A percentile compares a stretch with the other conserved stretches of the same genome.
Evolutionary conservation across 2,329 filamentous ascomycete species (phyloP).

Genomic region (Lachnellula suecica): DNA sequence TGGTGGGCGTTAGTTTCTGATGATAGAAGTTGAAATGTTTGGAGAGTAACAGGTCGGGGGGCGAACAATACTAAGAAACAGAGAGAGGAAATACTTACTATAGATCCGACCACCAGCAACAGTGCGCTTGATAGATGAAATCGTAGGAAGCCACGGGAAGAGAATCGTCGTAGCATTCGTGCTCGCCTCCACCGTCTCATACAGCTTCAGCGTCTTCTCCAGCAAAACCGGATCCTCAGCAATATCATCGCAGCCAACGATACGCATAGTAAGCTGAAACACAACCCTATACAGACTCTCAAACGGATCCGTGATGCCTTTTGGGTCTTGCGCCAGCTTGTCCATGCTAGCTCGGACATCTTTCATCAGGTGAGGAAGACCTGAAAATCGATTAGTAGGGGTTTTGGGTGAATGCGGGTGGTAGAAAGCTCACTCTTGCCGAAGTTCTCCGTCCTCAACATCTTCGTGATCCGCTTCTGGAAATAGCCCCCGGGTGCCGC

Average conservation of each 20-base stretch:
- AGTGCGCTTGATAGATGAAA: constrained; percentile 41
- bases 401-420: not conserved
- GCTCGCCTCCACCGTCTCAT: constrained; percentile 45
- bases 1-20: too few relatives aligned
- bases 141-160: constrained; percentile 51
- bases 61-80: too few relatives aligned
- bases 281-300: constrained; percentile 51
- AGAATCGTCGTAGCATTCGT: constrained; percentile 46
- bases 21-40: too few relatives aligned
- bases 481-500: constrained; percentile 7
- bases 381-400: not conserved
- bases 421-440: too few relatives aligned
- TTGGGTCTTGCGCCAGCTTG: constrained; percentile 33
- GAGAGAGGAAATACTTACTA: too few relatives aligned
- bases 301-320: constrained; percentile 50
- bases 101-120: constrained; percentile 48
- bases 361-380: constrained; percentile 41
- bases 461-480: constrained; percentile 14
- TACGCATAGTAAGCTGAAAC: constrained; percentile 57
- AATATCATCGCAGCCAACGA: constrained; percentile 52
- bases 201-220: constrained; percentile 42
- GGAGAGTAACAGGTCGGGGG: too few relatives aligned
- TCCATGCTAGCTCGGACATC: constrained; percentile 42
- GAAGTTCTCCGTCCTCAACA: constrained; percentile 40
- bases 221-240: constrained; percentile 45